Evolutionary conservation across 2,329 filamentous ascomycete genomes (phyloP).

Genomic region (Coniella lustricola): DNA sequence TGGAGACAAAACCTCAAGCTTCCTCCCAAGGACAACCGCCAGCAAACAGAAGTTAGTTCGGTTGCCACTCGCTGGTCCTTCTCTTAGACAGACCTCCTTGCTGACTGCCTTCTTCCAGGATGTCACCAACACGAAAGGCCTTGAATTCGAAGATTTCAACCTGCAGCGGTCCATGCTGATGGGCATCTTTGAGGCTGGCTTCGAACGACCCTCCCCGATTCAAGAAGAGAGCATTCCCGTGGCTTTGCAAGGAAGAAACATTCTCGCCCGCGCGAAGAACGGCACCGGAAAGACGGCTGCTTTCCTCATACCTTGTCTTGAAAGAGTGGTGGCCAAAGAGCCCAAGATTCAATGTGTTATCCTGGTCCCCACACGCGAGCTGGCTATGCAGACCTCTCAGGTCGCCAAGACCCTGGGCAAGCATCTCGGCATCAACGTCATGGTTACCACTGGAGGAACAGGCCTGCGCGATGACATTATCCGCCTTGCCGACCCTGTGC

Average conservation of each 20-base stretch:
- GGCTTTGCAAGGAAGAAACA: constrained; percentile 87
- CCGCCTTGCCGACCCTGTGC: constrained; percentile 85
- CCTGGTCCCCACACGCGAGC: constrained; percentile 90
- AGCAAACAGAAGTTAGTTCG: constrained; percentile 66
- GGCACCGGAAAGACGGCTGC: constrained; percentile 97
- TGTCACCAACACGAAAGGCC: constrained; percentile 94
- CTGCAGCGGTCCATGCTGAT: constrained; percentile 94
- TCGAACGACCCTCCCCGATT: constrained; percentile 97
- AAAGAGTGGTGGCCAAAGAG: constrained; percentile 94
- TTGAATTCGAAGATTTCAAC: constrained; percentile 96
- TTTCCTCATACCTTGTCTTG: constrained; percentile 90
- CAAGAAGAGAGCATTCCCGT: constrained; percentile 99
- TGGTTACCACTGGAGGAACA: constrained; percentile 97
- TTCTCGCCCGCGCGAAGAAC: constrained; percentile 95
- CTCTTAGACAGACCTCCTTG: no score
- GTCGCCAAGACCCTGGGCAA: constrained; percentile 98
- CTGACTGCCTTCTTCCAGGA: constrained; percentile 55
- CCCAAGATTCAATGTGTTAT: constrained; percentile 95
- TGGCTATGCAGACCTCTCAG: constrained; percentile 96
- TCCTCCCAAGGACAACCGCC: constrained; percentile 66
- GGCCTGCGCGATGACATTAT: constrained; percentile 95
- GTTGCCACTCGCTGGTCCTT: neutral
- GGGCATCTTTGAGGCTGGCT: constrained; percentile 98
- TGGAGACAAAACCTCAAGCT: constrained; percentile 70
- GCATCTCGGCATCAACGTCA: constrained; percentile 94